Percentiles rank a stretch among this genome's conserved stretches.
phyloP scores from a whole-genome alignment of 2,329 filamentous ascomycete species.

The Epichloe aotearoae region DNA sequence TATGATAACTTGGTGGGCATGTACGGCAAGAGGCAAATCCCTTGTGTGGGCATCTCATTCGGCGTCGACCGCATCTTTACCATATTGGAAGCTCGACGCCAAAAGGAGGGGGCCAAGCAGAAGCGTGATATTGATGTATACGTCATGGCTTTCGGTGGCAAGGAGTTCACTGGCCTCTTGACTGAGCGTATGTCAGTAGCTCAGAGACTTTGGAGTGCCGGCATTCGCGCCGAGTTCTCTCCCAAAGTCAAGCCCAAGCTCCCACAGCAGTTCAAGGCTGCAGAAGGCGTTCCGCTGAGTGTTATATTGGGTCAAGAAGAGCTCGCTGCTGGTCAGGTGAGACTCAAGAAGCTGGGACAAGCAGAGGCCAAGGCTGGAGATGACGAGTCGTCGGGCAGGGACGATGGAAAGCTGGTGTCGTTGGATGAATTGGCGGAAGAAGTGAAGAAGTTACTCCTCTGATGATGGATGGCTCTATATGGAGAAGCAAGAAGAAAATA shows the following conservation, averaged over 20 bases:
- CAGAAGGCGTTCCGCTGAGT: conserved; percentile 75
- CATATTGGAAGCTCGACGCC: conserved; percentile 68
- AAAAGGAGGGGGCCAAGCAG: conserved; percentile 47
- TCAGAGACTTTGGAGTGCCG: conserved; percentile 67
- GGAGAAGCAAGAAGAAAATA: not conserved
- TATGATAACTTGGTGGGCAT: conserved; percentile 92
- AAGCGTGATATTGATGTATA: conserved; percentile 62
- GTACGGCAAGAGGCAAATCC: conserved; percentile 80
- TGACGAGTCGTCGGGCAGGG: conserved; percentile 81
- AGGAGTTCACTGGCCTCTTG: conserved; percentile 67
- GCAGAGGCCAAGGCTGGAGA: conserved; percentile 57
- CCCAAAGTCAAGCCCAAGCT: conserved; percentile 89
- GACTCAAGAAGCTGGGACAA: conserved; percentile 67
- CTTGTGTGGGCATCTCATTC: conserved; percentile 57
- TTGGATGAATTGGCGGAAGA: conserved; percentile 49
- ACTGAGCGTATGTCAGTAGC: conserved; percentile 75
- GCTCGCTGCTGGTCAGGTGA: conserved; percentile 67
- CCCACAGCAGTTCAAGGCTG: conserved; percentile 80
- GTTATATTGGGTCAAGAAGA: conserved; percentile 90
- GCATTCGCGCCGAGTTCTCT: conserved; percentile 70
- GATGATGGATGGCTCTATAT: not conserved
- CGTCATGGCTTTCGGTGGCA: conserved; percentile 89
- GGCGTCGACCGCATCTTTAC: conserved; percentile 93
- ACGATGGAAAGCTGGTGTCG: conserved; percentile 58
- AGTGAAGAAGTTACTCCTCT: conserved; percentile 30